Base-by-base conservation (phyloP, 1,139 yeast genomes). In the Hyphopichia khmerensis region DNA sequence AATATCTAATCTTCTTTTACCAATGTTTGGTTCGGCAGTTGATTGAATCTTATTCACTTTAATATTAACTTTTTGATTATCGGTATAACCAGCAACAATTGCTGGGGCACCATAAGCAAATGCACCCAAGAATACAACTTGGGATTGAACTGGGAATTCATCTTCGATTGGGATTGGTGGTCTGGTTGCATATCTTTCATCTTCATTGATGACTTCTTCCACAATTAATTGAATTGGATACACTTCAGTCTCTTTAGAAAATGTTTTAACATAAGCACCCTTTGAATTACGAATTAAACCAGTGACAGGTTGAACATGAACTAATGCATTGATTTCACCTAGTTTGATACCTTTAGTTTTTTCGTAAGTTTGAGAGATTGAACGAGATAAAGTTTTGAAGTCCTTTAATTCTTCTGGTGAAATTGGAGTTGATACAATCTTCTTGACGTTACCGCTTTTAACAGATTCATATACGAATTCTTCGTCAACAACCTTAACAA, bases 31-130 rank as follows among this genome's bases (percentile, higher is more conserved):
- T 52, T 84, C 90, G 15, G 74, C 65, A 37, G 69, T 68, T 3
- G 72, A 58, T 33, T 73, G 71, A 44, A 77, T 77, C 56, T 80
- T 78, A 36, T 75, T 69, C 29, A 72, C 68, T 43, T 69, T 65
- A 17, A 85, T 78, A 40, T 82, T 76, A 43, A 84, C 63, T 45
- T 79, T 79, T 43, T 80, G 65, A 38, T 76, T 68, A 18, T 71
- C 73, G 35, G 78, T 71, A 48, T 80, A 77, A 0, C 88, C 96
- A 40, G 75, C 80, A 39, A 93, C 79, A 19, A 75, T 74, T 13
- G 95, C 91, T 40, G 95, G 86, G 23, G 89, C 78, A 39, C 99
- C 99, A 59, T 88, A 93, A 2, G 91, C 95, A 65, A 82, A 82
- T 33, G 86, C 90, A 33, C 98, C 96, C 48, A 93, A 71, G 59